Conservation (phyloP, 2,329 filamentous ascomycete genomes). For the Fusarium dlaminii region DNA sequence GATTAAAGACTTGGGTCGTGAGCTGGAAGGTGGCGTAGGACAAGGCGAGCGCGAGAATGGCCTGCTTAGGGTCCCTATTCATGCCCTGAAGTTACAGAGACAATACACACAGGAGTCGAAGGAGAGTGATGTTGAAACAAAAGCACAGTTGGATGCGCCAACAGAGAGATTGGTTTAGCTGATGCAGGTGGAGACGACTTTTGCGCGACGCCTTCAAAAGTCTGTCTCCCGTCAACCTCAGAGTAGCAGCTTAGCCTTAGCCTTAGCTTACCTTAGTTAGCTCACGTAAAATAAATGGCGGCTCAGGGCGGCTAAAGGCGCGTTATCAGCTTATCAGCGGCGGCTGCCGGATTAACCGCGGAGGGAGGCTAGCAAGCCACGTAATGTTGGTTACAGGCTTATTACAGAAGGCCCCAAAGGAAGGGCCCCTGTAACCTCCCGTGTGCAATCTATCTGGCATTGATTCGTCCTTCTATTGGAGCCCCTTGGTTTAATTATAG, state of each 20-base stretch:
- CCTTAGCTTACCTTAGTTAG: not conserved
- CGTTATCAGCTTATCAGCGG: conserved; percentile 29
- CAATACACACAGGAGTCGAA: not conserved
- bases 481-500: conserved; percentile 38
- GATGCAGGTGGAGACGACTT: conserved; percentile 25
- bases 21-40: conserved; percentile 51
- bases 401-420: conserved; percentile 12
- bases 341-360: conserved; percentile 25
- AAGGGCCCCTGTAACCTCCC: conserved; percentile 16
- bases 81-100: conserved; percentile 39
- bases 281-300: not conserved
- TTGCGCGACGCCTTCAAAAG: conserved; percentile 21
- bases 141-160: conserved; percentile 22
- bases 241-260: not conserved
- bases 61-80: conserved; percentile 52
- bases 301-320: conserved; percentile 7
- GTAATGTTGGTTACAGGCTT: conserved; percentile 25
- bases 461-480: conserved; percentile 21
- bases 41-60: conserved; percentile 46
- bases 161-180: conserved; percentile 29
- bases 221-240: conserved; percentile 3
- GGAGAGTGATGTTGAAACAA: not conserved
- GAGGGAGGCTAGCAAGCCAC: conserved; percentile 17
- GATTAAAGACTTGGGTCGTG: conserved; percentile 48
- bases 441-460: conserved; percentile 32